A percentile compares a stretch with the other conserved stretches of the same genome.
phyloP scores from a whole-genome alignment of 2,329 filamentous ascomycete genomes.

The Fusarium sulawesiense region DNA sequence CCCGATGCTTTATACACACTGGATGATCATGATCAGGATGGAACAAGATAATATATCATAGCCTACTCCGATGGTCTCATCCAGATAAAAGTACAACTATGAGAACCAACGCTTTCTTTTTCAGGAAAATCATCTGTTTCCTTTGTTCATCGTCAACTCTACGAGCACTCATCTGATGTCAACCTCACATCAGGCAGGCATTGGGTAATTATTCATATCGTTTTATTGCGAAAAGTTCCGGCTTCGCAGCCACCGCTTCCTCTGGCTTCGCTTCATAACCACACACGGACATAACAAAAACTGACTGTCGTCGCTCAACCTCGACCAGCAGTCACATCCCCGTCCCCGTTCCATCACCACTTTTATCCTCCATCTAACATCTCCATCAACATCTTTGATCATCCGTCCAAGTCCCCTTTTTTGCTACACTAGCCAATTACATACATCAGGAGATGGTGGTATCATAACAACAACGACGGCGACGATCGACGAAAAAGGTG shows the following conservation, averaged over 20 bases:
- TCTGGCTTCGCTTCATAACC: slow-evolving; percentile 22
- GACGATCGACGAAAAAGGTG: slow-evolving; percentile 38
- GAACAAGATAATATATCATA: not conserved
- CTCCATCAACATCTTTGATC: slow-evolving; percentile 27
- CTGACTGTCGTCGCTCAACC: slow-evolving; percentile 35
- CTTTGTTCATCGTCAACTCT: not conserved
- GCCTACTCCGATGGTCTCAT: not conserved
- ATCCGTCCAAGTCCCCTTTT: slow-evolving; percentile 30
- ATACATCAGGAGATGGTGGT: slow-evolving; percentile 49
- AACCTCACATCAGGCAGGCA: not conserved
- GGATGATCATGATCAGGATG: not conserved
- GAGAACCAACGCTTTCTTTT: not conserved
- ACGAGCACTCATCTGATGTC: not conserved
- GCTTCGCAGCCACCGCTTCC: slow-evolving; percentile 39
- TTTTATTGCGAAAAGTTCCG: slow-evolving; percentile 40
- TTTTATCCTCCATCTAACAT: slow-evolving; percentile 26
- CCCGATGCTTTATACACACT: not conserved
- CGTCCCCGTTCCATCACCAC: slow-evolving; percentile 25
- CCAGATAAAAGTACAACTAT: not conserved
- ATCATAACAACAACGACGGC: slow-evolving; percentile 46
- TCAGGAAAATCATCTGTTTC: not conserved
- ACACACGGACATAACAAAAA: slow-evolving; percentile 33
- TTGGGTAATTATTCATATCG: slow-evolving; percentile 27
- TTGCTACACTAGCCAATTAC: slow-evolving; percentile 47
- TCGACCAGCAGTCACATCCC: slow-evolving; percentile 36